Evolutionary conservation across 164 flowering plant species (phyloP), one percentile per base, ranked within the genome.

Genomic region (Amborella trichopoda): DNA sequence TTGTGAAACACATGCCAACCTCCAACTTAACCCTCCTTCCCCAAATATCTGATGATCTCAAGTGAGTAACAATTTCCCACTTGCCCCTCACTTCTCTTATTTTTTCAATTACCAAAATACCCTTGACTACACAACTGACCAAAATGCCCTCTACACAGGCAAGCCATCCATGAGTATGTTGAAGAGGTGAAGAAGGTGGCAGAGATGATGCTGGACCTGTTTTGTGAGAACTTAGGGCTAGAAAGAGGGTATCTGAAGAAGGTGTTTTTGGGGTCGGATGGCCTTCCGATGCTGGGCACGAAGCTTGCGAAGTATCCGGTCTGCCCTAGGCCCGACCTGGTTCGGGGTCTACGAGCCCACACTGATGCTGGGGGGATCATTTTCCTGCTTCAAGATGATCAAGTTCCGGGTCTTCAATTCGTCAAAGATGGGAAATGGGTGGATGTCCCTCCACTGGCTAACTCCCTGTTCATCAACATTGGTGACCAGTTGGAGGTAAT

Each of bases 281-380:
- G 16, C 14, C 0, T 16, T 8, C 41, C 41, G 2, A 16, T 38
- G 20, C 20, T 38, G 16, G 41, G 20, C 11, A 38, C 41, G 20
- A 38, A 38, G 20, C 2, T 38, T 19, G 20, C 21, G 20, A 18
- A 38, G 8, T 38, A 38, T 16, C 41, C 41, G 16, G 20, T 22
- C 6, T 38, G 41, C 41, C 41, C 41, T 8, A 18, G 0, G 20
- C 41, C 41, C 6, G 41, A 38, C 20, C 41, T 38, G 20, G 20
- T 38, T 22, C 21, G 4, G 9, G 41, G 41, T 2, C 41, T 38
- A 22, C 16, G 41, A 16, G 41, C 41, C 17, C 41, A 38, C 41
- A 38, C 41, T 1, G 41, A 38, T n/a, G 41, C 41, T 22, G 41
- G 41, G 6, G 41, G 41, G n/a, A 16, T 38, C 41, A 38, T 38